Percentiles rank a stretch among this genome's conserved stretches.
phyloP scores from a whole-genome alignment of 345 rosid species.

The Camelina hispida region DNA sequence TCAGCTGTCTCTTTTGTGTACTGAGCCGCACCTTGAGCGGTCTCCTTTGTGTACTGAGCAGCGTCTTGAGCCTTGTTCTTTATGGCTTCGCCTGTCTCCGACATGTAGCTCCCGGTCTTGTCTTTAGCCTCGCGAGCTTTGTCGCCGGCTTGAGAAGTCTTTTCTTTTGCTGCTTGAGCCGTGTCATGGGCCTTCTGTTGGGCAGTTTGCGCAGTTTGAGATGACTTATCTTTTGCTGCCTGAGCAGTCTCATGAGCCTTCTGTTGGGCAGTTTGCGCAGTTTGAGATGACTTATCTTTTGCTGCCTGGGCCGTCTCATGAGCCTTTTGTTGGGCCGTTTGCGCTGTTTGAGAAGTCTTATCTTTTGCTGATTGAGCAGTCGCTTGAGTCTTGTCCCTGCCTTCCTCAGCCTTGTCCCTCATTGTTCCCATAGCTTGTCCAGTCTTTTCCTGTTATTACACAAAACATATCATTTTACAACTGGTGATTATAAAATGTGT shows the following conservation, averaged over 20 bases:
- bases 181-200: conserved; percentile 43
- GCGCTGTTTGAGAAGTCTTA: conserved; percentile 37
- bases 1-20: conserved; percentile 49
- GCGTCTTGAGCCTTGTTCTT: conserved; percentile 47
- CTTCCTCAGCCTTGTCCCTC: conserved; percentile 46
- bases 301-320: conserved; percentile 37
- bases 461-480: conserved; percentile 5
- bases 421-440: conserved; percentile 44
- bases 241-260: conserved; percentile 39
- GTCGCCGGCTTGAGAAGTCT: conserved; percentile 44
- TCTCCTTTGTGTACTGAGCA: conserved; percentile 46
- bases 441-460: conserved; percentile 40
- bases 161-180: conserved; percentile 38
- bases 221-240: conserved; percentile 44
- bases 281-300: conserved; percentile 44
- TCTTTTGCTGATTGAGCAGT: conserved; percentile 39
- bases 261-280: conserved; percentile 42
- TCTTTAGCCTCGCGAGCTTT: conserved; percentile 44
- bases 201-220: conserved; percentile 40
- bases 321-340: conserved; percentile 37
- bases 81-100: conserved; percentile 46
- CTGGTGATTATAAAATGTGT: neutral
- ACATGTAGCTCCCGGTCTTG: conserved; percentile 46
- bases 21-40: conserved; percentile 44
- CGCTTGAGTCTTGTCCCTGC: conserved; percentile 38